phyloP scores from a whole-genome alignment of 2,329 filamentous ascomycete genomes.

The Sporothrix sp. region DNA sequence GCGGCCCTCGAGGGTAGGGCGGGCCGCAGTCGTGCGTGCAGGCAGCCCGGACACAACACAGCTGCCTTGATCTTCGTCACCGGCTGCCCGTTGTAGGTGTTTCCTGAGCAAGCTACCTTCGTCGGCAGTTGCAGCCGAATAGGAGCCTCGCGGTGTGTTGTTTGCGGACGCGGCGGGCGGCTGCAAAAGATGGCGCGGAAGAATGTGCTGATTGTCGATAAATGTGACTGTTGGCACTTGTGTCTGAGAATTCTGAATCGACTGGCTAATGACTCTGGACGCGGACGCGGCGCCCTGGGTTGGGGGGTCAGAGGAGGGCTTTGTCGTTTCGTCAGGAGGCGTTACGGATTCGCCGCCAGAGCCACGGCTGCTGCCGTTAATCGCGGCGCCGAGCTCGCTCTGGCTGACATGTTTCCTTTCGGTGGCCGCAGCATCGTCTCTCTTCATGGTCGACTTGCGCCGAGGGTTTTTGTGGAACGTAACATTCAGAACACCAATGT shows the following conservation, averaged over 20 bases:
- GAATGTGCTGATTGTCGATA: conserved; percentile 87
- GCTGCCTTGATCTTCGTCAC: background rate
- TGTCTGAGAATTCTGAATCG: conserved; percentile 53
- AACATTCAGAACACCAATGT: conserved; percentile 94
- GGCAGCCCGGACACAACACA: background rate
- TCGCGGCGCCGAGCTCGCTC: conserved; percentile 20
- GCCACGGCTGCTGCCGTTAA: conserved; percentile 17
- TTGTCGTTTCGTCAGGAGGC: background rate
- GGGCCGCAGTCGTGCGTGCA: background rate
- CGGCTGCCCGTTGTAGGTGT: background rate
- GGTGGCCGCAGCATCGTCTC: conserved; percentile 32
- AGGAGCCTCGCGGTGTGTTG: conserved; percentile 14
- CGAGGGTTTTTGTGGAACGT: conserved; percentile 81
- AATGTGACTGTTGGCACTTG: conserved; percentile 85
- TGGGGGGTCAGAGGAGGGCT: conserved; percentile 7
- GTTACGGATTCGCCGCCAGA: background rate
- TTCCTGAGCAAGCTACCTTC: background rate
- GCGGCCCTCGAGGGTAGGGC: conserved; percentile 43
- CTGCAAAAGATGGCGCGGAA: conserved; percentile 73
- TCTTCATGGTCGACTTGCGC: conserved; percentile 46
- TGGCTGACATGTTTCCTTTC: conserved; percentile 29
- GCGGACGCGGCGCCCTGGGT: conserved; percentile 19
- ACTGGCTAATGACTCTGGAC: conserved; percentile 56
- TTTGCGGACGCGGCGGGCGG: conserved; percentile 32
- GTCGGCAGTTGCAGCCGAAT: background rate